Evolutionary conservation across 805 yeast genomes (phyloP).

Genomic region (Yarrowia sp.): DNA sequence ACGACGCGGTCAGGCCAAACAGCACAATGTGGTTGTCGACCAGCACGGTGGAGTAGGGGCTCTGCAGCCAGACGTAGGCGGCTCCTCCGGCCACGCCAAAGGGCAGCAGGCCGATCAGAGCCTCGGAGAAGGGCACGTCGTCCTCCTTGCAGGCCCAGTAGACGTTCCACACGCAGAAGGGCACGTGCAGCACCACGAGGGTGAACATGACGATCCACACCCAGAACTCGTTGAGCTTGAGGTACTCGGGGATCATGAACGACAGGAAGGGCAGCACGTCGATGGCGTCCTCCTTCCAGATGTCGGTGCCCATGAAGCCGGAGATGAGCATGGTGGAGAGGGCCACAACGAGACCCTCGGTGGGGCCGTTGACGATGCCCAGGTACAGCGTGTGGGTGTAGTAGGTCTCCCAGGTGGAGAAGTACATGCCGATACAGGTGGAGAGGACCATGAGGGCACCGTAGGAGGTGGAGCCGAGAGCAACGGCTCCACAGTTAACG

Average conservation of each 20-base stretch:
- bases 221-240: slow-evolving; percentile 35
- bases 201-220: slow-evolving; percentile 37
- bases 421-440: slow-evolving; percentile 52
- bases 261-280: slow-evolving; percentile 28
- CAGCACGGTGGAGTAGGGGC: slow-evolving; percentile 50
- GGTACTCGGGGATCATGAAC: slow-evolving; percentile 25
- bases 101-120: slow-evolving; percentile 62
- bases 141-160: slow-evolving; percentile 47
- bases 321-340: slow-evolving; percentile 56
- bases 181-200: slow-evolving; percentile 55
- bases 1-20: slow-evolving; percentile 75
- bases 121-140: slow-evolving; percentile 39
- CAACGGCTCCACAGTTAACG: slow-evolving; percentile 71
- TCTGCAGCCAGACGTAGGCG: slow-evolving; percentile 46
- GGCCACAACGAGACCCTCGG: slow-evolving; percentile 83
- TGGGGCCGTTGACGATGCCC: slow-evolving; percentile 88
- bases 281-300: slow-evolving; percentile 51
- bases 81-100: slow-evolving; percentile 55
- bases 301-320: slow-evolving; percentile 54
- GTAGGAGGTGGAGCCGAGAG: slow-evolving; percentile 74
- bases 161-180: slow-evolving; percentile 56
- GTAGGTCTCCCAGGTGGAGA: slow-evolving; percentile 93
- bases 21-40: slow-evolving; percentile 54
- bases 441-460: slow-evolving; percentile 75
- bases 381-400: slow-evolving; percentile 83